Conservation (phyloP, 192 early-diverging fungal species). For the Coemansia sp. region DNA sequence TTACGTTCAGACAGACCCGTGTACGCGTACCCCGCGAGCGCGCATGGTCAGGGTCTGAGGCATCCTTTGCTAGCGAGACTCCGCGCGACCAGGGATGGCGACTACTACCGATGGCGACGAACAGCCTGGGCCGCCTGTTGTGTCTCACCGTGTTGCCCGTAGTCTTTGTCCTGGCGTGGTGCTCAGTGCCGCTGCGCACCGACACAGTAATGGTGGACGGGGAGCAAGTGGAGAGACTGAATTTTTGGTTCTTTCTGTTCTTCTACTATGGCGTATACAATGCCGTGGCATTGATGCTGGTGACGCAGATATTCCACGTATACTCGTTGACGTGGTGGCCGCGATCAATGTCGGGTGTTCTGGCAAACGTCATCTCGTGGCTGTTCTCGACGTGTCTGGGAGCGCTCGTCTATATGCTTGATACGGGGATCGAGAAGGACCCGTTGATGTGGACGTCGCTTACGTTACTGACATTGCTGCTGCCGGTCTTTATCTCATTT, state of each 20-base stretch:
- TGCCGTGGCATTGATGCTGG: conserved; percentile 68
- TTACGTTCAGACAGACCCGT: conserved; percentile 56
- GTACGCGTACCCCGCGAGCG: conserved; percentile 48
- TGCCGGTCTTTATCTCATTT: conserved; percentile 70
- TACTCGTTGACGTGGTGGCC: conserved; percentile 86
- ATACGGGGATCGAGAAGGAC: conserved; percentile 56
- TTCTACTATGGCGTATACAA: conserved; percentile 81
- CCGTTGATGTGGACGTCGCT: conserved; percentile 71
- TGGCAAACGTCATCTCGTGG: conserved; percentile 72
- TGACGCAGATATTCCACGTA: conserved; percentile 77
- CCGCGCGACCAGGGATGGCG: conserved; percentile 28
- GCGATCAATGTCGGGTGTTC: conserved; percentile 61
- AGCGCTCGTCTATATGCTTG: conserved; percentile 60
- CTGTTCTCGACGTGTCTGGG: conserved; percentile 62
- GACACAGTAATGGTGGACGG: conserved; percentile 23
- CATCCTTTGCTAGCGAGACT: not conserved
- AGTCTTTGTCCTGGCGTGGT: conserved; percentile 59
- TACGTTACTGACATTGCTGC: conserved; percentile 74
- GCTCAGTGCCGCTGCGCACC: conserved; percentile 59
- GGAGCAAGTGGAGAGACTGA: conserved; percentile 43
- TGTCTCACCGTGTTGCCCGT: conserved; percentile 59
- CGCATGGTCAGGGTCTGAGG: conserved; percentile 51
- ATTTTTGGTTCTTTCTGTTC: conserved; percentile 81
- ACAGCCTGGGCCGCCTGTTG: conserved; percentile 40
- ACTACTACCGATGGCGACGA: conserved; percentile 54